phyloP scores from a whole-genome alignment of 1,284 basidiomycete genomes.

The Fomitopsis palustris region DNA sequence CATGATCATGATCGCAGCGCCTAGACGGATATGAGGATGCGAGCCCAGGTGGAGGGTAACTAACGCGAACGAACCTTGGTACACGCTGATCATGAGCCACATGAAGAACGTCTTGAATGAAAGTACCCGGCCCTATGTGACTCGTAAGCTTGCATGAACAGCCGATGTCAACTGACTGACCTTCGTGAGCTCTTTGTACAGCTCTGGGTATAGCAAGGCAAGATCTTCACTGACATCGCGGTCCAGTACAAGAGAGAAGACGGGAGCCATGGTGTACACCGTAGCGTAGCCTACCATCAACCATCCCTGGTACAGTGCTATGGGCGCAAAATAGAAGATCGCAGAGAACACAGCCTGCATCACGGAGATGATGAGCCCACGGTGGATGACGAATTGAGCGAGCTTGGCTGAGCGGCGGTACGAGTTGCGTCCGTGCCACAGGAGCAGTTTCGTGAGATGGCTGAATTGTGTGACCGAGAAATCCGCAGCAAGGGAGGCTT shows the following conservation, averaged over 20 bases:
- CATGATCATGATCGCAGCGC: slow-evolving; percentile 98
- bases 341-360: slow-evolving; percentile 97
- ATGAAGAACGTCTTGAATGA: slow-evolving; percentile 98
- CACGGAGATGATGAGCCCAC: slow-evolving; percentile 95
- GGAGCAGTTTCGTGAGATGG: slow-evolving; percentile 89
- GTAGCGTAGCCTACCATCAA: slow-evolving; percentile 98
- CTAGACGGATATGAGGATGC: slow-evolving; percentile 33
- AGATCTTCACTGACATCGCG: slow-evolving; percentile 95
- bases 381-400: slow-evolving; percentile 98
- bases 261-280: slow-evolving; percentile 97
- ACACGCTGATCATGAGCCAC: slow-evolving; percentile 97
- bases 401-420: slow-evolving; percentile 98
- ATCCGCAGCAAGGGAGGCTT: slow-evolving; percentile 96
- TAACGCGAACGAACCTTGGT: slow-evolving; percentile 70
- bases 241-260: slow-evolving; percentile 96
- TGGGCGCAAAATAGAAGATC: slow-evolving; percentile 99
- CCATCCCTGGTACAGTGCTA: slow-evolving; percentile 98
- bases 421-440: slow-evolving; percentile 97
- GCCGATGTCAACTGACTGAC: slow-evolving; percentile 35
- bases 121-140: slow-evolving; percentile 76
- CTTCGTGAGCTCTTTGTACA: slow-evolving; percentile 98
- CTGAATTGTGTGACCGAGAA: slow-evolving; percentile 98
- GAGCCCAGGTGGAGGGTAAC: neutral
- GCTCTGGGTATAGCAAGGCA: slow-evolving; percentile 92
- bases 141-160: neutral